Percentiles rank a stretch among this genome's conserved stretches.
phyloP scores from a whole-genome alignment of 2,329 filamentous ascomycete genomes.

The Xylaria sp. region DNA sequence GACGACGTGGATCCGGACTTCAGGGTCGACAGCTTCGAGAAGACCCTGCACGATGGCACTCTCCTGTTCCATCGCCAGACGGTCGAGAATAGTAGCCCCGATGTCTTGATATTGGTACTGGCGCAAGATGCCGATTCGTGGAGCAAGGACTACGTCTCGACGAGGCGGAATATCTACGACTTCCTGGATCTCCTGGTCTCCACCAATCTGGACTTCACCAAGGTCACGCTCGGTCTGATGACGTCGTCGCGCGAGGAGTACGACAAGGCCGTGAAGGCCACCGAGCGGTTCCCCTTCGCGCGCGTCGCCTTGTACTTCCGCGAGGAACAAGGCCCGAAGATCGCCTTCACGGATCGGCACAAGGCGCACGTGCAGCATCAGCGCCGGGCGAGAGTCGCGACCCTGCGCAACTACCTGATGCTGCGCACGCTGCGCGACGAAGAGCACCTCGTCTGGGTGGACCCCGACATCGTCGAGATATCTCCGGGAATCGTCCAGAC shows the following conservation, averaged over 20 bases:
- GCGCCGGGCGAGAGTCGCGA: constrained; percentile 46
- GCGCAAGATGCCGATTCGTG: constrained; percentile 45
- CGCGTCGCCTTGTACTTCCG: constrained; percentile 43
- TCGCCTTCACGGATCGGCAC: constrained; percentile 42
- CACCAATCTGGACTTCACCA: constrained; percentile 43
- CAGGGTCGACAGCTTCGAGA: constrained; percentile 37
- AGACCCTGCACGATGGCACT: constrained; percentile 43
- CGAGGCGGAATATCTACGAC: constrained; percentile 46
- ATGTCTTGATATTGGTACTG: constrained; percentile 44
- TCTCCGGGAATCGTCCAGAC: constrained; percentile 48
- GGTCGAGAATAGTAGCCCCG: constrained; percentile 38
- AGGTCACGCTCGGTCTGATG: constrained; percentile 45
- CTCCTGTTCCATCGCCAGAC: constrained; percentile 42
- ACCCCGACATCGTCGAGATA: constrained; percentile 52
- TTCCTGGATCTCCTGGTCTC: constrained; percentile 46
- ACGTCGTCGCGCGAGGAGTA: constrained; percentile 46
- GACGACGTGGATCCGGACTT: constrained; percentile 38
- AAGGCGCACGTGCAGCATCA: constrained; percentile 41
- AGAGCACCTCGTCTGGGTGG: constrained; percentile 51
- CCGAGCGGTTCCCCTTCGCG: constrained; percentile 43
- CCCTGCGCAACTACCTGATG: constrained; percentile 51
- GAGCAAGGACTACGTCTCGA: constrained; percentile 46
- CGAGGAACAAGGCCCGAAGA: constrained; percentile 36
- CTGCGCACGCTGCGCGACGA: constrained; percentile 47
- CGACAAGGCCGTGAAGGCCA: constrained; percentile 40